phyloP scores from a whole-genome alignment of 768 basidiomycete species.

The Trametes gibbosa region DNA sequence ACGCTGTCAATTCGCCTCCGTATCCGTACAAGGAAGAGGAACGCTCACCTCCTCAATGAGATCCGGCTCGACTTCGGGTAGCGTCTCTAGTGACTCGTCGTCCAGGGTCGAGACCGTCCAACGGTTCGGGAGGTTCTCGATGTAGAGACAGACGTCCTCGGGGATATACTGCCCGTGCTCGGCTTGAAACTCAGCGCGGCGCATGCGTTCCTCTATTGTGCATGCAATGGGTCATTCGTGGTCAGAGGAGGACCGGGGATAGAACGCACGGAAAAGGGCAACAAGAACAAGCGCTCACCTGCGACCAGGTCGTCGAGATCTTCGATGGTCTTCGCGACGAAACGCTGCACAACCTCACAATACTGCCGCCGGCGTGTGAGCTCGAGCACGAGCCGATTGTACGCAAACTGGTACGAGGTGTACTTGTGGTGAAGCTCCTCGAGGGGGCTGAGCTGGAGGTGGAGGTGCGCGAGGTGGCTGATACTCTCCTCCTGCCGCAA shows the following conservation, averaged over 20 bases:
- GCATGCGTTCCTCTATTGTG: constrained; percentile 61
- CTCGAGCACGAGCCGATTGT: constrained; percentile 70
- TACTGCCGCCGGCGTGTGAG: constrained; percentile 67
- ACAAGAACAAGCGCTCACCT: too few relatives aligned
- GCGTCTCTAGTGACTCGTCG: constrained; percentile 51
- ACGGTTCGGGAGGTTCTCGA: constrained; percentile 69
- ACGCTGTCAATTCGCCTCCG: background rate
- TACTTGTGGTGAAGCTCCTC: constrained; percentile 65
- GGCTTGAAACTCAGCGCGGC: constrained; percentile 66
- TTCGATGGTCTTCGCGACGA: constrained; percentile 64
- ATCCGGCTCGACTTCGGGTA: constrained; percentile 64
- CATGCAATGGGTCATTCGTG: background rate
- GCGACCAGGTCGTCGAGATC: constrained; percentile 63
- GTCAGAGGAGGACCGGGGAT: background rate
- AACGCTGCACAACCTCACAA: constrained; percentile 59
- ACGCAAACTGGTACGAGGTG: constrained; percentile 68
- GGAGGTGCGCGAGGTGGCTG: constrained; percentile 52
- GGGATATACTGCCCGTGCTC: constrained; percentile 75
- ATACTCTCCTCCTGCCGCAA: constrained; percentile 45
- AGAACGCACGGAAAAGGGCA: background rate
- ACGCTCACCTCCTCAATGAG: constrained; percentile 50
- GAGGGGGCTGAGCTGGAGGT: constrained; percentile 59
- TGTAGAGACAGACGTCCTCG: constrained; percentile 75
- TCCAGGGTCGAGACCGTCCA: constrained; percentile 65
- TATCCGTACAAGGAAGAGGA: background rate